Conservation (phyloP, 805 yeast genomes). For the Yarrowia bubula region DNA sequence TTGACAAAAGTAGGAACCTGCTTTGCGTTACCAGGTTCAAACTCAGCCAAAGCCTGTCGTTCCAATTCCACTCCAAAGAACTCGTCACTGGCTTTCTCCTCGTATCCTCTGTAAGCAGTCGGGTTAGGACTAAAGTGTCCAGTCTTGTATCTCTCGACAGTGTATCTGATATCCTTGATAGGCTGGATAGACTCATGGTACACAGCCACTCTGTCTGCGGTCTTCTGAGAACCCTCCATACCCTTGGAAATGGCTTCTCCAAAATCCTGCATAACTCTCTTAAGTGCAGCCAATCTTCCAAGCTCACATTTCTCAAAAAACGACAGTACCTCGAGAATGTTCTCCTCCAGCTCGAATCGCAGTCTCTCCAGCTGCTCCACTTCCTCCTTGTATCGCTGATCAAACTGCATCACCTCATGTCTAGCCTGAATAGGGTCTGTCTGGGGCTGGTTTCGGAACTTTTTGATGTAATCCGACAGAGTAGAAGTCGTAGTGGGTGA, state of each 20-base stretch:
- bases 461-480: neutral
- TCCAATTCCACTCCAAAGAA: conserved; percentile 73
- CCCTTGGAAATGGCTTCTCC: conserved; percentile 50
- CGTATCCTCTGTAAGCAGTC: conserved; percentile 68
- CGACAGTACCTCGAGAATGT: conserved; percentile 60
- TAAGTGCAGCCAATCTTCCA: conserved; percentile 65
- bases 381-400: conserved; percentile 50
- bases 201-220: conserved; percentile 28
- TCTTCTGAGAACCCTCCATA: conserved; percentile 34
- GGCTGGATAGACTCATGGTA: conserved; percentile 59
- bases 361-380: conserved; percentile 58
- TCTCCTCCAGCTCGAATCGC: conserved; percentile 68
- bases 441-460: conserved; percentile 13
- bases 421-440: conserved; percentile 3
- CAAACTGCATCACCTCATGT: conserved; percentile 40
- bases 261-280: conserved; percentile 61
- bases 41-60: conserved; percentile 20
- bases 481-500: neutral
- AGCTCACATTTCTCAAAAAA: conserved; percentile 74
- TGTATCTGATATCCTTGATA: conserved; percentile 54
- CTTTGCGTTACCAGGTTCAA: conserved; percentile 8
- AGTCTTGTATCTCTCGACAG: conserved; percentile 61
- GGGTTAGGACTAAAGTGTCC: conserved; percentile 74
- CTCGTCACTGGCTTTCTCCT: conserved; percentile 58
- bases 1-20: conserved; percentile 2